phyloP scores from a whole-genome alignment of 208 protist species.

The Blastocrithidia nonstop region DNA sequence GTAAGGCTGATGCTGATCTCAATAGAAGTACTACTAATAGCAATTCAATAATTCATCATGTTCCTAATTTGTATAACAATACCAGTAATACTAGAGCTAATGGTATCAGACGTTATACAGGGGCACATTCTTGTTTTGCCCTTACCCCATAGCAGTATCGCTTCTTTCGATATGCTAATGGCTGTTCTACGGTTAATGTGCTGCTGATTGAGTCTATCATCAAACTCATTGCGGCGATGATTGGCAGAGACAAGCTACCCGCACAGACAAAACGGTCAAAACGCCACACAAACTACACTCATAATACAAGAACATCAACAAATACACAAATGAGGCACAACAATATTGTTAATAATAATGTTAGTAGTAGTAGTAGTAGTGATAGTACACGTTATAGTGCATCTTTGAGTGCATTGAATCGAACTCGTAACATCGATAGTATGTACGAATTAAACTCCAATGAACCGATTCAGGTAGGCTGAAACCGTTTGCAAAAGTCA shows the following conservation, averaged over 20 bases:
- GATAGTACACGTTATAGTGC: too few relatives aligned
- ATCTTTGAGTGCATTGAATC: not conserved
- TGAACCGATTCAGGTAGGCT: too few relatives aligned
- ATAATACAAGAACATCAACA: conserved; percentile 4
- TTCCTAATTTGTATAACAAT: too few relatives aligned
- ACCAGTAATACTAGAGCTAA: not conserved
- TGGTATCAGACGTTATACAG: not conserved
- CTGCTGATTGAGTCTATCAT: conserved; percentile 40
- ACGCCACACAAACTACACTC: too few relatives aligned
- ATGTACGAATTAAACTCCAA: too few relatives aligned
- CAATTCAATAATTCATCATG: too few relatives aligned
- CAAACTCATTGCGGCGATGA: conserved; percentile 49
- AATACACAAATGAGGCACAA: not conserved
- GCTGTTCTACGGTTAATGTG: conserved; percentile 35
- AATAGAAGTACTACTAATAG: too few relatives aligned
- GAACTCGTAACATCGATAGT: not conserved
- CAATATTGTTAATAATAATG: too few relatives aligned
- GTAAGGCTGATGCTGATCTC: too few relatives aligned
- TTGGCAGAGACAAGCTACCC: conserved; percentile 11
- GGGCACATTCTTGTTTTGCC: not conserved
- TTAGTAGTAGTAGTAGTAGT: not conserved
- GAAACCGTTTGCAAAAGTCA: too few relatives aligned
- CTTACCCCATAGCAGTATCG: conserved; percentile 36
- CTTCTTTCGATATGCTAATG: conserved; percentile 67
- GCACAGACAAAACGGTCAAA: too few relatives aligned